Conservation (phyloP, 2,329 filamentous ascomycete genomes). For the Colletotrichum incanum region DNA sequence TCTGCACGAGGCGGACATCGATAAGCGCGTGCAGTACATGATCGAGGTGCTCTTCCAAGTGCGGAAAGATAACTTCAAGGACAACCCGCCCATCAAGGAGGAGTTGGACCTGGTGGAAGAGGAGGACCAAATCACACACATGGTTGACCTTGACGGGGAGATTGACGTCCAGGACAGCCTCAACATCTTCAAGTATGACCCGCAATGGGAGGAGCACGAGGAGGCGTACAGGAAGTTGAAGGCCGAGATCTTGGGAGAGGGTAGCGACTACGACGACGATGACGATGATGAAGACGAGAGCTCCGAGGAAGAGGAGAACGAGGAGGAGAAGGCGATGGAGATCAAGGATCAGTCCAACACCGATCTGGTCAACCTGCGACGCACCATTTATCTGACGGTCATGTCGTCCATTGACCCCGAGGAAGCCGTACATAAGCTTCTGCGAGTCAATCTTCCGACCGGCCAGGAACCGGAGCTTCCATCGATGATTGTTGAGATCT, state of each 20-base stretch:
- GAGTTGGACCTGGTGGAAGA: conserved; percentile 97
- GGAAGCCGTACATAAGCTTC: conserved; percentile 96
- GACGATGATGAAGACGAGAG: conserved; percentile 77
- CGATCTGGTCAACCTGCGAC: conserved; percentile 91
- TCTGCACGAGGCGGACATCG: conserved; percentile 95
- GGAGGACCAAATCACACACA: conserved; percentile 97
- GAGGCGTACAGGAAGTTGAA: conserved; percentile 91
- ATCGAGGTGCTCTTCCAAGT: conserved; percentile 98
- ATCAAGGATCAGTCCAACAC: conserved; percentile 99
- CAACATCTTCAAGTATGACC: conserved; percentile 96
- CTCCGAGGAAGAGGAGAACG: conserved; percentile 80
- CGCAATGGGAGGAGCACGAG: conserved; percentile 92
- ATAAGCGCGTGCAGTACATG: conserved; percentile 99
- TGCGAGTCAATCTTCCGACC: conserved; percentile 90
- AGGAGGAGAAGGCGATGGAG: conserved; percentile 87
- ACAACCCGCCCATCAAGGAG: conserved; percentile 90
- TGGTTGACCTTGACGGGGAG: conserved; percentile 84
- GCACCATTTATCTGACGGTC: conserved; percentile 97
- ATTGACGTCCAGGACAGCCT: conserved; percentile 88
- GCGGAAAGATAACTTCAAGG: conserved; percentile 96
- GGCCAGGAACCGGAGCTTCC: conserved; percentile 92
- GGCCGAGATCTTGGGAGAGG: conserved; percentile 94
- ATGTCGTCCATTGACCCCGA: conserved; percentile 97
- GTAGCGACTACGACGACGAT: conserved; percentile 86
- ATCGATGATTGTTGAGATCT: conserved; percentile 98